Evolutionary conservation across 768 basidiomycete genomes (phyloP), one percentile per base, ranked within the genome.

Genomic region (Lentinula sp.): DNA sequence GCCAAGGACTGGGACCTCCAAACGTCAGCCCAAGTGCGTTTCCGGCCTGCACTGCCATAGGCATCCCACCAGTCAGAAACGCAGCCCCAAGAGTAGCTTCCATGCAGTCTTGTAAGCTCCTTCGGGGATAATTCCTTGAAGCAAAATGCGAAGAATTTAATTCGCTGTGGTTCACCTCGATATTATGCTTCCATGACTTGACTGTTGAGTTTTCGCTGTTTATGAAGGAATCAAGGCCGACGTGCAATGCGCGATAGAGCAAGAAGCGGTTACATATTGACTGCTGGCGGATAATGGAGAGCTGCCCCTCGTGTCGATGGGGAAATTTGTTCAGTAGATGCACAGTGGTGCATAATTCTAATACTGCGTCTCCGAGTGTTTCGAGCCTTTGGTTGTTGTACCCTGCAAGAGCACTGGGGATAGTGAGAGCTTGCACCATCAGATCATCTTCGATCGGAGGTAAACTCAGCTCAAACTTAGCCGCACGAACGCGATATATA

Each of bases 311-410:
- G 65, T 95, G 89, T 23, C 86, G 78, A 63, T 84, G 78, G 0
- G 90, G 89, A 66, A 81, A 92, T 63, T 80, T 83, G 74, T 89
- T 91, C 73, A 88, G 87, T 4, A 91, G 73, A 67, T 93, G 84
- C 2, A 93, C 84, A 21, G 88, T 88, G 3, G 85, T 85, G 53
- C 85, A 83, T 28, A 95, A 72, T 67, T 93, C 87, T 46, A 93
- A 77, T 1, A 93, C 90, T 0, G 88, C 83, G 67, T 96, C 94
- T 8, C 94, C 94, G 6, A 95, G 76, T 0, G 92, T 94, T 70
- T 96, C 94, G 59, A 95, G 70, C 0, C 91, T 84, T 67, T 96
- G 91, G 64, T 95, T 95, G 71, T 81, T 91, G 74, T 84, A 92
- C 8, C 81, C 80, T 6, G 84, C 79, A 37, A 68, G 68, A 5